Conservation (phyloP, 2,329 filamentous ascomycete genomes). For the Zelopaecilomyces penicillatus region DNA sequence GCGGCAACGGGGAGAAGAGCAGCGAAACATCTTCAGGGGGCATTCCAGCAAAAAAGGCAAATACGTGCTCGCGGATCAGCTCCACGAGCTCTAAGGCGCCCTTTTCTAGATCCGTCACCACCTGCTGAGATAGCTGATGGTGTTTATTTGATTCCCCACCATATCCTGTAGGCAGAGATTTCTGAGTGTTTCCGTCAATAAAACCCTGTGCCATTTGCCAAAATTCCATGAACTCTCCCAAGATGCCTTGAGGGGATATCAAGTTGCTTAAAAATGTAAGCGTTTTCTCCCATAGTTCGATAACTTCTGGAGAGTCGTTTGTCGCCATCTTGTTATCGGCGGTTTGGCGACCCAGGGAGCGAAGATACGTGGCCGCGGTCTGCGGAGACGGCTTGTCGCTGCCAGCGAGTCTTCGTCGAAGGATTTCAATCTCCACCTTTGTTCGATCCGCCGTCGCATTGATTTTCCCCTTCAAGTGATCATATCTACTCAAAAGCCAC, state of each 20-base stretch:
- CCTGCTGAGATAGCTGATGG: constrained; percentile 67
- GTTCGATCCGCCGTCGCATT: constrained; percentile 72
- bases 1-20: constrained; percentile 71
- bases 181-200: constrained; percentile 77
- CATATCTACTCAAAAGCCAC: constrained; percentile 85
- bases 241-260: constrained; percentile 68
- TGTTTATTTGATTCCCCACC: constrained; percentile 75
- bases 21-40: constrained; percentile 87
- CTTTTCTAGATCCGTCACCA: constrained; percentile 63
- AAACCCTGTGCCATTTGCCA: constrained; percentile 91
- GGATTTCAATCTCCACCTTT: constrained; percentile 84
- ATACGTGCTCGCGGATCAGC: constrained; percentile 70
- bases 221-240: constrained; percentile 87
- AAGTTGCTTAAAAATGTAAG: constrained; percentile 64
- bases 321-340: constrained; percentile 52
- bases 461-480: constrained; percentile 82
- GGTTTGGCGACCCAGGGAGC: constrained; percentile 60
- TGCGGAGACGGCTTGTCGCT: constrained; percentile 63
- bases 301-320: constrained; percentile 70
- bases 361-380: constrained; percentile 65
- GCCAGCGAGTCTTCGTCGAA: constrained; percentile 71
- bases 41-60: constrained; percentile 75
- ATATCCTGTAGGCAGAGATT: constrained; percentile 67
- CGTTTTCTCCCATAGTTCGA: constrained; percentile 91
- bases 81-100: constrained; percentile 76